Base-by-base conservation (phyloP, 371 early-diverging fungal genomes). In the Mucor piriformis region DNA sequence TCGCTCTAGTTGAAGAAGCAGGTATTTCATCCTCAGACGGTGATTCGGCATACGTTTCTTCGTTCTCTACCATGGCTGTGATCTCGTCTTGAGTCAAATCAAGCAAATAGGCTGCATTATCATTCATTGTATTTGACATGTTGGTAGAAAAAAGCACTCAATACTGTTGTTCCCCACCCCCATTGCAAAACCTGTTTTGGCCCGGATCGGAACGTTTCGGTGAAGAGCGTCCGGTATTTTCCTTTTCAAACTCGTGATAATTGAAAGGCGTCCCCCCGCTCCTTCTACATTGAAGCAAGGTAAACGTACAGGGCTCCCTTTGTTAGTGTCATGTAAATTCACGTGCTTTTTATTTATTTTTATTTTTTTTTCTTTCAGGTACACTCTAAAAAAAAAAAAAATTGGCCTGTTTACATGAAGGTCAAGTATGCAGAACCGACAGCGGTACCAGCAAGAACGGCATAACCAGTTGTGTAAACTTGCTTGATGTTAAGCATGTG, bases 391-490 rank as follows among this genome's bases (percentile, higher is more conserved):
- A 43, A 24, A 32, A 47, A 33, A 27, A 61, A 25, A 32, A 25
- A 18, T 32, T 29, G 29, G 29, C 29, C 29, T 8, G 29, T 29
- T 80, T 79, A 89, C 62, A 87, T 68, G 57, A 79, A 67, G 47
- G 82, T 77, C 64, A 91, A 68, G 60, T 78, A 82, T 24, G 78
- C 66, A 25, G 90, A 75, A 59, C 81, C 74, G 59, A 83, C 73
- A 47, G 79, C 76, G 5, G 90, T 83, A 37, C 83, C 79, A 50
- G 81, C 92, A 16, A 93, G 54, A 42, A 91, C 94, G 23, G 76
- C 80, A 60, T 93, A 95, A 38, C 96, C 98, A 7, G 94, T 88
- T 13, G 69, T 67, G 72, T 91, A 89, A 12, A 97, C 95, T 29
- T 85, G 86, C 79, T 90, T 86, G 59, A 93, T 67, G 54, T 79